Conservation (phyloP, 108 stramenopile genomes). For the Nitzschia inconspicua region DNA sequence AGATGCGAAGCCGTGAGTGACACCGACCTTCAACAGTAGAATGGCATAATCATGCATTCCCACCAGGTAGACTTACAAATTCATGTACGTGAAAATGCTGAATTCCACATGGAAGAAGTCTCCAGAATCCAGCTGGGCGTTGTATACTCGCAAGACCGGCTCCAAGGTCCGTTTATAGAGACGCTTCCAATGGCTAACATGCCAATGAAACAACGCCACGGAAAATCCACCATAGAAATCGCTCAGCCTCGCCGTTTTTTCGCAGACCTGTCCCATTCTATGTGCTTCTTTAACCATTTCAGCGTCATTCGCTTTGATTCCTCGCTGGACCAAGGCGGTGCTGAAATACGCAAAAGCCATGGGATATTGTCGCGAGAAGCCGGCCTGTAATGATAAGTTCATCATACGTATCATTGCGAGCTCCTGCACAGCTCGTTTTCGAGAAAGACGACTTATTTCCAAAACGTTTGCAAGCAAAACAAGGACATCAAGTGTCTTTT, state of each 20-base stretch:
- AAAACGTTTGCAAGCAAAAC: slow-evolving; percentile 14
- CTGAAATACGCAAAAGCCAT: slow-evolving; percentile 13
- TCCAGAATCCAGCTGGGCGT: slow-evolving; percentile 27
- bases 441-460: slow-evolving; percentile 3
- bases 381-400: slow-evolving; percentile 14
- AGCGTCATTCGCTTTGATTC: neutral
- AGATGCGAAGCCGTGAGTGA: too few species aligned
- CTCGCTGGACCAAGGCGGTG: neutral
- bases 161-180: slow-evolving; percentile 13
- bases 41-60: too few species aligned
- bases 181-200: slow-evolving; percentile 25
- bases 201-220: slow-evolving; percentile 21
- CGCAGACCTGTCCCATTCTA: slow-evolving; percentile 18
- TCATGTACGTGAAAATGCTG: slow-evolving; percentile 26
- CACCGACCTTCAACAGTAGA: too few species aligned
- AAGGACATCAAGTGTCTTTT: slow-evolving; percentile 18
- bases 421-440: neutral
- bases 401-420: slow-evolving; percentile 31
- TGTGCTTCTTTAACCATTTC: slow-evolving; percentile 16
- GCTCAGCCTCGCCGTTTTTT: slow-evolving; percentile 10
- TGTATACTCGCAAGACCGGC: slow-evolving; percentile 24
- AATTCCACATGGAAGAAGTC: slow-evolving; percentile 22
- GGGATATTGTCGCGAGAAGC: slow-evolving; percentile 23
- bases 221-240: slow-evolving; percentile 26
- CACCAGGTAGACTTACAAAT: too few species aligned